Base-by-base conservation (phyloP, 805 yeast species). In the Starmerella asiatica region DNA sequence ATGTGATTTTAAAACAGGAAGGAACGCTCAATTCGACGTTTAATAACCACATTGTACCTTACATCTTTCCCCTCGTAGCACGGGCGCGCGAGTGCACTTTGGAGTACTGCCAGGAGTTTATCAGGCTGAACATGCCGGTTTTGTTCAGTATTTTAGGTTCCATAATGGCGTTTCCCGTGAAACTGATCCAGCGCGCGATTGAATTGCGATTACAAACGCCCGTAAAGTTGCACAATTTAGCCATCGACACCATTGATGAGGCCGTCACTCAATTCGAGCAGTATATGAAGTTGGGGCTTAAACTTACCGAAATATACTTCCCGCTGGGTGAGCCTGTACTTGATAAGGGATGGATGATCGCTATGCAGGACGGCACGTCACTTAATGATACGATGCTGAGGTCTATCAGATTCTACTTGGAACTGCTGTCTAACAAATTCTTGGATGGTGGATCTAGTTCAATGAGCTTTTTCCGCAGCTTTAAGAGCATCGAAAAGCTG, bases 171-270 rank as follows among this genome's bases (percentile, higher is more conserved):
- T 81, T 91, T 46, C 96, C 97, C 0, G 67, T 83, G 51, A 74
- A 73, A 45, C 63, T 91, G 33, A 76, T 85, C 51, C 79, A 77
- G 52, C 94, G 83, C 51, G 71, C 83, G 37, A 78, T 86, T 32
- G 69, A 70, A 27, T 71, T 81, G 31, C 69, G 96, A 48, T 63
- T 88, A 33, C 64, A 69, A 1, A 85, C 82, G 56, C 94, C 96
- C 2, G 68, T 71, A 56, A 79, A 79, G 53, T 61, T 88, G 35
- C 73, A 70, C 38, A 80, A 79, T 51, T 94, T 95, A 1, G 85
- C 96, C 0, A 73, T 86, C 75, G 80, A 84, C 85, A 82, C 84
- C 77, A 82, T 91, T 50, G 98, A 91, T 58, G 95, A 88, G 60
- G 79, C 84, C 70, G 71, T 88, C 45, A 85, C 75, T 34, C 94